Percentiles rank a stretch among this genome's conserved stretches.
Evolutionary conservation across 2,329 filamentous ascomycete species (phyloP).

Genomic region (Myrmaecium sp.): DNA sequence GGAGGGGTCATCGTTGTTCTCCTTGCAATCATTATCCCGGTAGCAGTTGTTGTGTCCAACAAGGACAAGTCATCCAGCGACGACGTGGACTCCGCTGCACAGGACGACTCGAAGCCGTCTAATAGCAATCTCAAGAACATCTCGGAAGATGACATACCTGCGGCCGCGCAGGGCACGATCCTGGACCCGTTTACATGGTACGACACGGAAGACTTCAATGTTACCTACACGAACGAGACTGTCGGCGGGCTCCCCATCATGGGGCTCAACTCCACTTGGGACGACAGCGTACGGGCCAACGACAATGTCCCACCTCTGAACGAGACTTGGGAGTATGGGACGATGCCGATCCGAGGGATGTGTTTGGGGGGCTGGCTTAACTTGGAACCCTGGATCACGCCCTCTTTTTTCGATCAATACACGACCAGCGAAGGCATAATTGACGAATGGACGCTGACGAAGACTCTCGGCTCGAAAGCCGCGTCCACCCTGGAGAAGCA

Average conservation of each 20-base stretch:
- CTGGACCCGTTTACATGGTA: constrained; percentile 87
- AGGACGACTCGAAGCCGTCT: constrained; percentile 14
- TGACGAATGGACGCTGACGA: constrained; percentile 72
- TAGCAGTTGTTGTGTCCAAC: constrained; percentile 28
- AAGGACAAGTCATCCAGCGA: constrained; percentile 21
- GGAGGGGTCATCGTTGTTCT: constrained; percentile 22
- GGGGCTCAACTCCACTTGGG: constrained; percentile 71
- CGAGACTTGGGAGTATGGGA: constrained; percentile 61
- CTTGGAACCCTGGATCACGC: constrained; percentile 88
- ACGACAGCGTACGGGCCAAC: constrained; percentile 67
- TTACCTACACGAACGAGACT: constrained; percentile 74
- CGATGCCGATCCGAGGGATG: constrained; percentile 68
- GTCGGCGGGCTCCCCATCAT: constrained; percentile 83
- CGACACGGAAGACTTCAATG: constrained; percentile 79
- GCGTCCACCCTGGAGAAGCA: constrained; percentile 65
- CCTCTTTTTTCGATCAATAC: constrained; percentile 67
- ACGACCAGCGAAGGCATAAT: constrained; percentile 46
- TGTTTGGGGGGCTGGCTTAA: constrained; percentile 91
- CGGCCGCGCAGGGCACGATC: constrained; percentile 52
- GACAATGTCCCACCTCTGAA: constrained; percentile 62
- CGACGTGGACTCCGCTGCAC: constrained; percentile 8
- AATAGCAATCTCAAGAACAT: constrained; percentile 30
- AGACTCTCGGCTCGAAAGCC: constrained; percentile 51
- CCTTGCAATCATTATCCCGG: constrained; percentile 29
- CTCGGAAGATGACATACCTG: constrained; percentile 26